Conservation (phyloP, 176 grass and related monocot genomes). For the Triticum turgidum region DNA sequence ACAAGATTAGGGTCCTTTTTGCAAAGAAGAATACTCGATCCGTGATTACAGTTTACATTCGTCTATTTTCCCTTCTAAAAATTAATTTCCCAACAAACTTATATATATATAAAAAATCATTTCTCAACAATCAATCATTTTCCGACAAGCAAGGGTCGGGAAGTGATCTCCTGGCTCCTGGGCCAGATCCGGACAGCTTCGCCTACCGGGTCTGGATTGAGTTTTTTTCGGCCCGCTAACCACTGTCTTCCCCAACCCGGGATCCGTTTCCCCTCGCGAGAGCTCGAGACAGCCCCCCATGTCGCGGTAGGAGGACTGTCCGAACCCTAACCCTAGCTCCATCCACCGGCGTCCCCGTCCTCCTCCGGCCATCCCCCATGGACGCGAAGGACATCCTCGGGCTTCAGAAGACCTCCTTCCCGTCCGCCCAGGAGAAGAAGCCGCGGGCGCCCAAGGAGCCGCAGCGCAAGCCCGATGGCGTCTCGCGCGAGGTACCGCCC, state of each 20-base stretch:
- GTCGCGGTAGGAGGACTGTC: constrained; percentile 2
- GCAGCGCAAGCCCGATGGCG: constrained; percentile 95
- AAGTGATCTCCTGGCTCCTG: background rate
- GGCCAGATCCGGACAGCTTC: background rate
- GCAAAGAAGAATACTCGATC: too few species aligned
- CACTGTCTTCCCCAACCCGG: background rate
- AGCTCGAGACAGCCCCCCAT: background rate
- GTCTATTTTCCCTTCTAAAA: too few species aligned
- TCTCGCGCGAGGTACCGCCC: constrained; percentile 67
- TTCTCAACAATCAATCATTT: background rate
- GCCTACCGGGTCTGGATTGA: background rate
- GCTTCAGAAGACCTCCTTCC: constrained; percentile 75
- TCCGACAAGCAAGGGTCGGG: background rate
- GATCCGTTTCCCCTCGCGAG: background rate
- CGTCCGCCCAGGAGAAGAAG: constrained; percentile 80
- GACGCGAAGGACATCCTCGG: constrained; percentile 98
- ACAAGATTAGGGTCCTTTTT: too few species aligned
- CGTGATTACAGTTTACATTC: too few species aligned
- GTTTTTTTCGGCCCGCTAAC: background rate
- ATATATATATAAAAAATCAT: too few species aligned
- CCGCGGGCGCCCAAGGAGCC: constrained; percentile 77
- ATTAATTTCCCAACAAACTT: too few species aligned
- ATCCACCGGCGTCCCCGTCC: background rate
- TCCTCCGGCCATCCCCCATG: constrained; percentile 43
- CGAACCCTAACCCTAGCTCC: constrained; percentile 46